Evolutionary conservation across 768 basidiomycete genomes (phyloP), one percentile per base, ranked within the genome.

Genomic region (Filobasidium wieringae): DNA sequence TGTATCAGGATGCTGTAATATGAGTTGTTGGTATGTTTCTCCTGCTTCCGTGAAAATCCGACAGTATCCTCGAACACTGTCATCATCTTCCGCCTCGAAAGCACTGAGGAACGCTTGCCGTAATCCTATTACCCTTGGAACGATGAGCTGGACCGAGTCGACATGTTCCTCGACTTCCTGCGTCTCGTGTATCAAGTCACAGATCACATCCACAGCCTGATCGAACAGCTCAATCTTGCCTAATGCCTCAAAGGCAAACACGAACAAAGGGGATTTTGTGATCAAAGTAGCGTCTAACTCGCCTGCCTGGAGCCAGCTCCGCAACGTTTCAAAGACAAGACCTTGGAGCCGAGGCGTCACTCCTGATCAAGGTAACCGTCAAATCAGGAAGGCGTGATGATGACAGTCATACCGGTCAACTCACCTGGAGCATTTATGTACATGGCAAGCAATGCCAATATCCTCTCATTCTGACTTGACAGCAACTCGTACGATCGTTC

Each of bases 21-120:
- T 80, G 17, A 99, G 79, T 50, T 85, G 76, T 49, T 88, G 86
- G 74, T 97, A 99, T 2, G 87, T 90, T 75, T 97, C 95, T 50
- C 95, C 95, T 0, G 95, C 92, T 75, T 99, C 95, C n/a, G 88
- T 81, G 67, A 97, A 89, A 57, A 99, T 82, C 54, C 88, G 84
- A 51, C 92, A 87, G 67, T 83, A 85, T 27, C 92, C 92, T 67
- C 84, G 81, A 70, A 96, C 84, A 71, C 82, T 84, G 41, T 99
- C 95, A 1, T 86, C 78, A 66, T 97, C 91, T 15, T 88, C 86
- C 32, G 78, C 78, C 51, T 79, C 76, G 36, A 79, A 78, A 17
- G 77, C 72, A 19, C 53, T 60, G n/a, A 71, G 64, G 39, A 97
- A 76, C 54, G 79, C 77, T 1, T 82, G 78, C 59, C 80, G 82